phyloP scores from a whole-genome alignment of 257 asterid species.

The Solanum clarkiae region DNA sequence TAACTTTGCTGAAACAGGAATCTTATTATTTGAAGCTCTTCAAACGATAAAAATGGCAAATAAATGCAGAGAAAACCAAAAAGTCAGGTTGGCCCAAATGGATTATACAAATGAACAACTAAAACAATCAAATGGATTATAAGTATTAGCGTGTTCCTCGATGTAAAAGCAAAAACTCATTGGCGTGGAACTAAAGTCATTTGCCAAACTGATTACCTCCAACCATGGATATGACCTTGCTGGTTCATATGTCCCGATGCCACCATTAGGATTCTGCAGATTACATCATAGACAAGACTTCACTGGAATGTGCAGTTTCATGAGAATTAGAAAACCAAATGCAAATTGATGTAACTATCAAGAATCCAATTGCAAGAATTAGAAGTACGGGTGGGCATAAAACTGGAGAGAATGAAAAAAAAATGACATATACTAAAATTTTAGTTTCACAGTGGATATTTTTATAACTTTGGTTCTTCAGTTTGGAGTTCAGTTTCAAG shows the following conservation, averaged over 20 bases:
- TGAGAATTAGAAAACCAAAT: not conserved
- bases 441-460: not conserved
- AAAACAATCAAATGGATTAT: not conserved
- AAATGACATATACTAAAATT: too few species aligned
- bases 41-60: not conserved
- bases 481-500: not conserved
- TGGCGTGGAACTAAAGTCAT: not conserved
- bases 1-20: not conserved
- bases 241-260: conserved; percentile 87
- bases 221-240: conserved; percentile 95
- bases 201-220: conserved; percentile 41
- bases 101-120: not conserved
- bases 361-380: not conserved
- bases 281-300: not conserved
- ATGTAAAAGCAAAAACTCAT: not conserved
- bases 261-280: conserved; percentile 67
- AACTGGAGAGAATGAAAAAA: too few species aligned
- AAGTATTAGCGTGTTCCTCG: not conserved
- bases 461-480: not conserved
- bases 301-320: not conserved
- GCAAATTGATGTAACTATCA: not conserved
- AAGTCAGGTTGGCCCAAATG: not conserved
- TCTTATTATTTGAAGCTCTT: not conserved
- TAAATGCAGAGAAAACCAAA: not conserved
- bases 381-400: too few species aligned